phyloP scores from a whole-genome alignment of 768 basidiomycete species.

The Suillus spraguei region DNA sequence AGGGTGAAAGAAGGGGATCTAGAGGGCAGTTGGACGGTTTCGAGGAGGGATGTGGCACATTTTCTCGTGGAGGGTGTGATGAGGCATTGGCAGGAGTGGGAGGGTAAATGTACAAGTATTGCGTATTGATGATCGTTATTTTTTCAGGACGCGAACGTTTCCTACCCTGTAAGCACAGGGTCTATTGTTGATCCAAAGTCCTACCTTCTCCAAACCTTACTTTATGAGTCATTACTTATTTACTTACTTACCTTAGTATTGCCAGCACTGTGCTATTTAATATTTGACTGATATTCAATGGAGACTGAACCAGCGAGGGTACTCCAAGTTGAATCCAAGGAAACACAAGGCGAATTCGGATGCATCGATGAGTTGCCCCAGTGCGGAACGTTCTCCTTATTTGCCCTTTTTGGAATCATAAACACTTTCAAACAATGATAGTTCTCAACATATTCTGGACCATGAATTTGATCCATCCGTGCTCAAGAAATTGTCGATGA shows the following conservation, averaged over 20 bases:
- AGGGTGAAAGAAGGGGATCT: constrained; percentile 45
- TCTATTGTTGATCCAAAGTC: not conserved
- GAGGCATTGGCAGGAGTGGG: constrained; percentile 53
- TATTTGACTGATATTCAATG: not conserved
- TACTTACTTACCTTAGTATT: not conserved
- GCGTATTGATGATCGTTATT: constrained; percentile 40
- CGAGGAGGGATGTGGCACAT: constrained; percentile 66
- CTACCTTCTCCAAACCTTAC: not conserved
- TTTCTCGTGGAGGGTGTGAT: constrained; percentile 54
- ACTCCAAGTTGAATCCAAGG: too few species aligned
- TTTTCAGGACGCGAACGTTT: not conserved
- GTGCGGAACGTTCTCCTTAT: too few species aligned
- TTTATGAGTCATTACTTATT: too few species aligned
- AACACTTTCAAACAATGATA: too few species aligned
- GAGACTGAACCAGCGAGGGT: too few species aligned
- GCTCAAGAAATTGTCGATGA: too few species aligned
- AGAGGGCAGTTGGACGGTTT: constrained; percentile 48
- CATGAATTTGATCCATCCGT: too few species aligned
- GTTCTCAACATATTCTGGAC: too few species aligned
- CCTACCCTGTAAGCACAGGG: not conserved
- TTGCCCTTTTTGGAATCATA: too few species aligned
- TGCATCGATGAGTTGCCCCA: too few species aligned
- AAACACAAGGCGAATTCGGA: too few species aligned
- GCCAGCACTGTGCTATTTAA: not conserved
- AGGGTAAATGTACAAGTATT: constrained; percentile 51